phyloP scores from a whole-genome alignment of 139 green algal species.

The Coelastrella sp. region DNA sequence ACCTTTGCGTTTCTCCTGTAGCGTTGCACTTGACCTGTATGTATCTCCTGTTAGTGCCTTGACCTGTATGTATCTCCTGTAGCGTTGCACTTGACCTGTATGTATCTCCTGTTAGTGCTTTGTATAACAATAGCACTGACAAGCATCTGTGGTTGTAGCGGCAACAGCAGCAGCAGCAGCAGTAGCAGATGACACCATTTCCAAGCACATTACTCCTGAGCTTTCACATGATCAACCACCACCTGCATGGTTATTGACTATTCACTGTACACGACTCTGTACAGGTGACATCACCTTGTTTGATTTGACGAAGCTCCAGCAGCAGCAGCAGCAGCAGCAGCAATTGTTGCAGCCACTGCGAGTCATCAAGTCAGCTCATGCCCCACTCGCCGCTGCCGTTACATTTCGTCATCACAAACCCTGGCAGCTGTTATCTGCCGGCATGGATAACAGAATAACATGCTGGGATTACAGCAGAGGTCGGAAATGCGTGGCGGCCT shows the following conservation, averaged over 20 bases:
- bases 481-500: not conserved
- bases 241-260: no score
- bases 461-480: slow-evolving; percentile 36
- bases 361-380: slow-evolving; percentile 15
- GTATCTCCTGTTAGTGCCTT: no score
- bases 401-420: slow-evolving; percentile 17
- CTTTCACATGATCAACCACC: no score
- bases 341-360: not conserved
- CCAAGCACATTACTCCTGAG: no score
- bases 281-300: slow-evolving; percentile 25
- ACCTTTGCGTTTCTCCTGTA: no score
- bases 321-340: slow-evolving; percentile 23
- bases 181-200: not conserved
- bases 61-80: no score
- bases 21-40: no score
- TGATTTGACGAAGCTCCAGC: slow-evolving; percentile 8
- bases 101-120: no score
- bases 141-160: not conserved
- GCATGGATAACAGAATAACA: slow-evolving; percentile 11
- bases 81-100: no score
- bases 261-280: no score
- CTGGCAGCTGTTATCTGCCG: slow-evolving; percentile 31
- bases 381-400: not conserved
- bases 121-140: no score
- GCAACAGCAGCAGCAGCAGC: not conserved